phyloP scores from a whole-genome alignment of 176 grass and related monocot genomes.

The Ampelocalamus luodianensis region DNA sequence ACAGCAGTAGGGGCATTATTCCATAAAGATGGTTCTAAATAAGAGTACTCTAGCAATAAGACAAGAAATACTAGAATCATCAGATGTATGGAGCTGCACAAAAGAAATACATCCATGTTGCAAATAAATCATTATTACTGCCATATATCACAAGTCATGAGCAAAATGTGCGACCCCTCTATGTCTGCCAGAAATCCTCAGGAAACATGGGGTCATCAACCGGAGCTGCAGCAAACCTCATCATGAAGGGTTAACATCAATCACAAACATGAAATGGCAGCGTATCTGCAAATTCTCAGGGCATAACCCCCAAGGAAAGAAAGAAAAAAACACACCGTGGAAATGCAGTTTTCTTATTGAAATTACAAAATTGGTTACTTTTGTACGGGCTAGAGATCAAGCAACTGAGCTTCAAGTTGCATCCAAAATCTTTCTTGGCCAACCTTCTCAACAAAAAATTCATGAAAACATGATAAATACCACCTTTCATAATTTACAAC shows the following conservation, averaged over 20 bases:
- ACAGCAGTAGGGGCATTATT: background rate
- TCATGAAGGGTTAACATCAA: background rate
- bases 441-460: slow-evolving; percentile 38
- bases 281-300: slow-evolving; percentile 11
- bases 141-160: slow-evolving; percentile 19
- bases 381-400: slow-evolving; percentile 35
- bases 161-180: background rate
- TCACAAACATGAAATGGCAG: slow-evolving; percentile 19
- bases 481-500: slow-evolving; percentile 60
- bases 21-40: background rate
- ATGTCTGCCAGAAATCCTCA: slow-evolving; percentile 30
- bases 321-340: background rate
- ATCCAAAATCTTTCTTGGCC: slow-evolving; percentile 24
- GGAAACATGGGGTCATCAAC: slow-evolving; percentile 4
- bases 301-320: background rate
- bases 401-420: slow-evolving; percentile 20
- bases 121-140: slow-evolving; percentile 22
- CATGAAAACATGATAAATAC: slow-evolving; percentile 33
- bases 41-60: background rate
- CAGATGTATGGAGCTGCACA: background rate
- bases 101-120: background rate
- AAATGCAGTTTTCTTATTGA: slow-evolving; percentile 46
- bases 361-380: slow-evolving; percentile 53
- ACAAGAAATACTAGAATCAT: background rate
- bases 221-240: slow-evolving; percentile 7